These are phyloP conservation scores for Rhizopogon vinicolor DNA, from an alignment of 768 basidiomycete genomes.

Conservation along the genomic window DNA sequence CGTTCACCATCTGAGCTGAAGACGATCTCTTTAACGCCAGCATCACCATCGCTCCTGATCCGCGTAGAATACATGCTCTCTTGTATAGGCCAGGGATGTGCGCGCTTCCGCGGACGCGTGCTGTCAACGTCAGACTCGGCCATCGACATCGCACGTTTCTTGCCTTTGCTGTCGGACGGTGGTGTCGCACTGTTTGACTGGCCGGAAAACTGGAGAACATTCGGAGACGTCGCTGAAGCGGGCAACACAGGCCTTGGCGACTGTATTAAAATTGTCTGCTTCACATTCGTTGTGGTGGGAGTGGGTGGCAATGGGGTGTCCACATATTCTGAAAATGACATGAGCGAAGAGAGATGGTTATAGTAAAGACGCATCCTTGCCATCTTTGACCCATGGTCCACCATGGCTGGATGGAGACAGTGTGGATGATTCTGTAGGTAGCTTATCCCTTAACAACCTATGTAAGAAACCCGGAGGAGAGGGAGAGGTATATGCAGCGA, in stretches of 20 bases:
- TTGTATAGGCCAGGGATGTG: constrained; percentile 45
- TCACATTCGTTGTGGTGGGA: constrained; percentile 15
- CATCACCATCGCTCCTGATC: constrained; percentile 43
- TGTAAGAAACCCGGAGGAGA: constrained; percentile 31
- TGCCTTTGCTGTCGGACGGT: constrained; percentile 23
- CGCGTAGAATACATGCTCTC: constrained; percentile 30
- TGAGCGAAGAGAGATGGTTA: neutral
- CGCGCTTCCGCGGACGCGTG: constrained; percentile 29
- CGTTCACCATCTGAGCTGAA: constrained; percentile 51
- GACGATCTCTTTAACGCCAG: constrained; percentile 42
- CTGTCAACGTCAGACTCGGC: constrained; percentile 19
- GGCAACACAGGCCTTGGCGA: constrained; percentile 23
- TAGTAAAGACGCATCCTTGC: constrained; percentile 11
- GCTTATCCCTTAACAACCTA: constrained; percentile 22
- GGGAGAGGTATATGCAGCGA: constrained; percentile 27
- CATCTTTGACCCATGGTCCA: constrained; percentile 23
- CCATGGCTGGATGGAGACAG: constrained; percentile 16
- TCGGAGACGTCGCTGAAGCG: constrained; percentile 28
- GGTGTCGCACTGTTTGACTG: constrained; percentile 23
- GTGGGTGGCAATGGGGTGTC: constrained; percentile 1
- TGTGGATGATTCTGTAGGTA: constrained; percentile 1
- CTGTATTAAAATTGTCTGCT: constrained; percentile 21
- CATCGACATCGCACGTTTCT: constrained; percentile 34
- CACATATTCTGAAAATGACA: neutral
- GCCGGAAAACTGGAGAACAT: constrained; percentile 26